Base-by-base conservation (phyloP, 1,284 basidiomycete species). In the Malassezia furfur region DNA sequence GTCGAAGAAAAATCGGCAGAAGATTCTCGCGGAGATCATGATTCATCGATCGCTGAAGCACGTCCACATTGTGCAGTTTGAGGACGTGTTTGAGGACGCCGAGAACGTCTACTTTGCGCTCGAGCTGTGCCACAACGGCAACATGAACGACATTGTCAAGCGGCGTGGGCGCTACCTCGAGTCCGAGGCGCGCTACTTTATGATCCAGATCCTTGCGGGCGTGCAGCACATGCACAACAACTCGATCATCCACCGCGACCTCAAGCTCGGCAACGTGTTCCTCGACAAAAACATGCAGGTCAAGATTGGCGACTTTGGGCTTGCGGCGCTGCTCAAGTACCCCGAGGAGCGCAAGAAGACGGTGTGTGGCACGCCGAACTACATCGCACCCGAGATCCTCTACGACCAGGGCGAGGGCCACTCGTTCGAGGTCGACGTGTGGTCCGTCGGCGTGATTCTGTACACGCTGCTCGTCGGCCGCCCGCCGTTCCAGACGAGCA, bases 271-370 rank as follows among this genome's bases (percentile, higher is more conserved):
- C 30, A 96, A 98, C 77, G 80, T 98, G 48, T 91, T 98, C 77
- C 81, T 96, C 44, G 91, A 96, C 72, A 78, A 78, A 45, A 82
- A 86, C 65, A 91, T 96, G 90, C 88, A 94, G 71, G 80, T 96
- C 74, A 91, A 96, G 75, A 89, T 98, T 22, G 93, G 91, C 22
- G 93, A 98, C 78, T 96, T 98, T 77, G 93, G 94, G 10, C 80
- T 98, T 19, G 93, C 94, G 0, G 93, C 94, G 1, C 81, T 98
- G 53, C 93, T 98, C 52, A 91, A 96, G 77, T 91, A 85, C 74
- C 87, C 87, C 10, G 91, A 91, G 1, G 94, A 98, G 76, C 79
- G 93, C 65, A 96, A 96, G 80, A 96, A 94, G 83, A 98, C 93
- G 0, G 93, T 96, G 47, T 96, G 93, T 68, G 94, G 93, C 6